Base-by-base conservation (phyloP, 345 rosid species). In the Cardamine chenopodiifolia region DNA sequence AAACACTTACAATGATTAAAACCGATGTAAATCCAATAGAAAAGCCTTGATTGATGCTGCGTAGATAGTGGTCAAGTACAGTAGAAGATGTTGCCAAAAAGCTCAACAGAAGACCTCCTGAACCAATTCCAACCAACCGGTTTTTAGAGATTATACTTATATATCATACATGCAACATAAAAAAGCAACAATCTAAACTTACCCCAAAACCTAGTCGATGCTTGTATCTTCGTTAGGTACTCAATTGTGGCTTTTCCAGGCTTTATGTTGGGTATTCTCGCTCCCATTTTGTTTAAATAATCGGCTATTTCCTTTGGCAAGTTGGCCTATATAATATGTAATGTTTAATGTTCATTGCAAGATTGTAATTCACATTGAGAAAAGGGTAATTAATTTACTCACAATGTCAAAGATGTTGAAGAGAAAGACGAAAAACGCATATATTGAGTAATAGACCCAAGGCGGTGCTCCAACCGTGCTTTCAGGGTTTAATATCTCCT, bases 131-230 rank as follows among this genome's bases (percentile, higher is more conserved):
- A 60, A 32, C 42, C 40, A 70, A 63, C 26, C 14, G 25, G 17
- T 20, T 35, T 5, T 68, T 62, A 71, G 73, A 26, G 56, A 62
- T 4, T 56, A 5, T 8, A 34, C 15, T 35, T 13, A 5, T 8
- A 53, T 31, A 42, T 5, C 37, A 26, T 11, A 31, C 2, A 37
- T 13, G 5, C 5, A 9, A 35, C 12, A 37, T 48, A 47, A 48
- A 4, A 47, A 37, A 4, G 1, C 14, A 42, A 31, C 59, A 52
- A 8, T 20, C 8, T 32, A 66, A 62, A 62, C 59, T 66, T 87
- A 94, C 97, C 98, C 98, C 98, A 91, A 83, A 94, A 91, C 60
- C 97, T 92, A 22, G 98, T 88, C 48, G 98, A 94, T 81, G 95
- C 96, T 82, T 94, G 98, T 74, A 94, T 81, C 83, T 84, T 87